Conservation (phyloP, 1,139 yeast genomes). For the Geotrichum bryndzae region DNA sequence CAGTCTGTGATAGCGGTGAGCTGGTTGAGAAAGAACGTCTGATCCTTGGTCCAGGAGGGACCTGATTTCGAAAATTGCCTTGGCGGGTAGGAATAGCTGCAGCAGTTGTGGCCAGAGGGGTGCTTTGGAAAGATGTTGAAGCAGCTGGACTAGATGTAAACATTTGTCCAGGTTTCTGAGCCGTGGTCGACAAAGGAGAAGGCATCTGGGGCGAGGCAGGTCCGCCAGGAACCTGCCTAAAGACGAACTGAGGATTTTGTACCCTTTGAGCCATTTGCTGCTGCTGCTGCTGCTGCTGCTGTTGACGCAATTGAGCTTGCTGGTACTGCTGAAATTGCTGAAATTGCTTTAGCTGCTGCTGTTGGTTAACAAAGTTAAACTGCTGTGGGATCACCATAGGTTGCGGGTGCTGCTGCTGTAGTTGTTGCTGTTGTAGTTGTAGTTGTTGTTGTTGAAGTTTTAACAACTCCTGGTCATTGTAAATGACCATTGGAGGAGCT, state of each 20-base stretch:
- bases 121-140: background rate
- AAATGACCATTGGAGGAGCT: background rate
- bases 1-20: slow-evolving; percentile 7
- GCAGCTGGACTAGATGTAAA: slow-evolving; percentile 11
- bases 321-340: slow-evolving; percentile 6
- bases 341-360: slow-evolving; percentile 2
- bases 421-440: slow-evolving; percentile 5
- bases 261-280: background rate
- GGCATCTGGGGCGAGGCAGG: slow-evolving; percentile 4
- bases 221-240: background rate
- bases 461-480: background rate
- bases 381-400: slow-evolving; percentile 2
- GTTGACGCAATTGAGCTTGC: slow-evolving; percentile 12
- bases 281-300: slow-evolving; percentile 6
- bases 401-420: slow-evolving; percentile 7
- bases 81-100: slow-evolving; percentile 17
- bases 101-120: slow-evolving; percentile 13
- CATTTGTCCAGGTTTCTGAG: slow-evolving; percentile 24
- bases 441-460: background rate
- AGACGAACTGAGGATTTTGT: background rate
- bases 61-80: slow-evolving; percentile 5
- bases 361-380: background rate
- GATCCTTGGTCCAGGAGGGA: slow-evolving; percentile 7
- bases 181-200: slow-evolving; percentile 14
- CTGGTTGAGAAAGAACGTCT: slow-evolving; percentile 11